Base-by-base conservation (phyloP, 805 yeast species). In the Kodamaea neixiangensis region DNA sequence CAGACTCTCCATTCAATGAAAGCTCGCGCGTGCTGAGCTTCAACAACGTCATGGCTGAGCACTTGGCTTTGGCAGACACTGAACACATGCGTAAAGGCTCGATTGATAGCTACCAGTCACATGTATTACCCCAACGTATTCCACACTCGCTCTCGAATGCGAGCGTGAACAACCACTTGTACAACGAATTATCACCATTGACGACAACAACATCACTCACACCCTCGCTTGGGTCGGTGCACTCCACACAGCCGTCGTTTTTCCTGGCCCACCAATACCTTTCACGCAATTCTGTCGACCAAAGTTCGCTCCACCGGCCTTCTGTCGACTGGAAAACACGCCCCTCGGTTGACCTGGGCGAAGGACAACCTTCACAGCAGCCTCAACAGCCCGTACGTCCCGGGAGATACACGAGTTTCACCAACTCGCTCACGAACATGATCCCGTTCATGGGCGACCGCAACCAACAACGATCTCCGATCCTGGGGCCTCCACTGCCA, bases 171-270 rank as follows among this genome's bases (percentile, higher is more conserved):
- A 48, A 48, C 31, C 39, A 44, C 37, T 18, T 49, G 19, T 37
- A 37, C 25, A 47, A 57, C 44, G 79, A 73, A 14, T 57, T 74
- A 41, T 68, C 74, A 25, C 79, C 79, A 4, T 55, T 73, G 49
- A 72, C 79, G 7, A 73, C 79, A 3, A 71, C 77, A 9, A 73
- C 78, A 0, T 72, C 77, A 2, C 63, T 70, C 41, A 70, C 77
- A 0, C 77, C 75, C 0, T 72, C 77, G 10, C 62, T 71, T 2
- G 63, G 67, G 22, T 72, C 77, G 1, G 54, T 72, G 13, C 77
- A 73, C 51, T 72, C 75, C 38, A 63, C 71, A 2, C 79, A 73
- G 49, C 76, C 73, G 5, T 72, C 76, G 3, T 74, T 72, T 51
- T 71, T 73, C 53, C 69, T 75, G 1, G 78, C 79, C 3, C 72